Evolutionary conservation across 352 stramenopile species (phyloP).

Genomic region (Pythium sukuiense): DNA sequence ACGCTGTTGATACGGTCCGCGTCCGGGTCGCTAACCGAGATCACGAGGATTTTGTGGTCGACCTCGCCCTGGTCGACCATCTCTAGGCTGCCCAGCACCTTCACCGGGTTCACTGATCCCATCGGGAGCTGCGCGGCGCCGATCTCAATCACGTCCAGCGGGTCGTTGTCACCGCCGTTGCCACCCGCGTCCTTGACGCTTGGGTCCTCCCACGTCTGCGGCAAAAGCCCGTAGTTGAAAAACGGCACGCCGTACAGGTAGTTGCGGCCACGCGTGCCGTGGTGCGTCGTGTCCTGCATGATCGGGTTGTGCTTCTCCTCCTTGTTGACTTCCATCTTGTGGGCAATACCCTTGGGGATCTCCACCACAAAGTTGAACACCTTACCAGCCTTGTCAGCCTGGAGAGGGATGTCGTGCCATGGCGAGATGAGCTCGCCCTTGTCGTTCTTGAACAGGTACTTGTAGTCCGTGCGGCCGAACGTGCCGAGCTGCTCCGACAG

Average conservation of each 20-base stretch:
- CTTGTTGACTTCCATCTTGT: slow-evolving; percentile 99
- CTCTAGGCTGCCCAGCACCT: slow-evolving; percentile 96
- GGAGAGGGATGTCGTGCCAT: slow-evolving; percentile 97
- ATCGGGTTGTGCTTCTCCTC: slow-evolving; percentile 95
- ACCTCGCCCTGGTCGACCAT: slow-evolving; percentile 99
- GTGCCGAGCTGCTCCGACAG: slow-evolving; percentile 59
- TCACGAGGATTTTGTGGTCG: slow-evolving; percentile 98
- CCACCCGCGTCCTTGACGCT: slow-evolving; percentile 75
- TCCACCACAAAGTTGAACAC: slow-evolving; percentile 98
- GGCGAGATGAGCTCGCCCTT: slow-evolving; percentile 88
- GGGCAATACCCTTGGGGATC: slow-evolving; percentile 96
- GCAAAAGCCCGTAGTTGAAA: slow-evolving; percentile 99
- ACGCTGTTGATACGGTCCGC: slow-evolving; percentile 83
- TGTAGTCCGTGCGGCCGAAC: slow-evolving; percentile 75
- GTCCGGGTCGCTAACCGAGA: slow-evolving; percentile 90
- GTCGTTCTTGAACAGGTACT: slow-evolving; percentile 72
- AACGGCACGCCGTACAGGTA: slow-evolving; percentile 97
- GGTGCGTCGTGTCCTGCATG: slow-evolving; percentile 98
- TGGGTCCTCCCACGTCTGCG: slow-evolving; percentile 99
- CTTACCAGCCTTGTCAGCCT: slow-evolving; percentile 56
- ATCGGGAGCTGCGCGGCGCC: slow-evolving; percentile 90
- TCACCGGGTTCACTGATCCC: slow-evolving; percentile 95
- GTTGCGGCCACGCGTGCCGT: slow-evolving; percentile 91
- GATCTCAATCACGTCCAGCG: slow-evolving; percentile 99
- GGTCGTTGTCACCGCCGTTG: slow-evolving; percentile 98